These are phyloP conservation scores for Panus rudis DNA, from an alignment of 768 basidiomycete species.

Conservation along the genomic window DNA sequence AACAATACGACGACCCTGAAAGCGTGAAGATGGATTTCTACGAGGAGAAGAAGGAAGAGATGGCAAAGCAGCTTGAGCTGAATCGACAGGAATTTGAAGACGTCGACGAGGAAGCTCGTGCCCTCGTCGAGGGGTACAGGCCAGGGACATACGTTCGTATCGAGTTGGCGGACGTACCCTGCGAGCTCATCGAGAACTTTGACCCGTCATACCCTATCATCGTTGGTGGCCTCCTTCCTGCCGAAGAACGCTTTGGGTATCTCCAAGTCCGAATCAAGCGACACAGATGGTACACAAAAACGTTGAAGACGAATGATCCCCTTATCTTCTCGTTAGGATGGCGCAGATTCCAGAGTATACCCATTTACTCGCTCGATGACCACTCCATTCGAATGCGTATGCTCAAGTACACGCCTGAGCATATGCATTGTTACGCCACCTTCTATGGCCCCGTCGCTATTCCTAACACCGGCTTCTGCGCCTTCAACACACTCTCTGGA, in stretches of 20 bases:
- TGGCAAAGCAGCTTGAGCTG: constrained; percentile 73
- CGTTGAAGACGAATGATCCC: constrained; percentile 95
- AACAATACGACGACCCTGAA: constrained; percentile 90
- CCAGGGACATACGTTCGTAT: constrained; percentile 92
- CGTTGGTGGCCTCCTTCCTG: constrained; percentile 82
- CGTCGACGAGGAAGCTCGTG: constrained; percentile 69
- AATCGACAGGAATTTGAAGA: constrained; percentile 83
- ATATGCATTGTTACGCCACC: constrained; percentile 98
- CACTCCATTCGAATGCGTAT: constrained; percentile 97
- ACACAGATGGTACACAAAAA: constrained; percentile 88
- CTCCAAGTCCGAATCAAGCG: constrained; percentile 94
- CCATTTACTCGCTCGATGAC: constrained; percentile 95
- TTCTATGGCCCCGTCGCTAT: constrained; percentile 91
- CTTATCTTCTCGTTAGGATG: constrained; percentile 96
- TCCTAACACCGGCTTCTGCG: constrained; percentile 95
- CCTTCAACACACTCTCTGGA: constrained; percentile 80
- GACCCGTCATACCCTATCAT: constrained; percentile 88
- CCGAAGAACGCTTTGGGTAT: constrained; percentile 90
- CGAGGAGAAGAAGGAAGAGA: constrained; percentile 85
- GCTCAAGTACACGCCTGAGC: constrained; percentile 99
- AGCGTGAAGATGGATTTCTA: constrained; percentile 81
- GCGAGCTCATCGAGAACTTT: constrained; percentile 90
- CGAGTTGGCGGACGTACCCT: constrained; percentile 77
- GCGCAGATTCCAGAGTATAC: constrained; percentile 92
- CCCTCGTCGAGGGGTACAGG: constrained; percentile 82